Evolutionary conservation across 306 rosid species (phyloP).

Genomic region (Pyrus pyrifolia): DNA sequence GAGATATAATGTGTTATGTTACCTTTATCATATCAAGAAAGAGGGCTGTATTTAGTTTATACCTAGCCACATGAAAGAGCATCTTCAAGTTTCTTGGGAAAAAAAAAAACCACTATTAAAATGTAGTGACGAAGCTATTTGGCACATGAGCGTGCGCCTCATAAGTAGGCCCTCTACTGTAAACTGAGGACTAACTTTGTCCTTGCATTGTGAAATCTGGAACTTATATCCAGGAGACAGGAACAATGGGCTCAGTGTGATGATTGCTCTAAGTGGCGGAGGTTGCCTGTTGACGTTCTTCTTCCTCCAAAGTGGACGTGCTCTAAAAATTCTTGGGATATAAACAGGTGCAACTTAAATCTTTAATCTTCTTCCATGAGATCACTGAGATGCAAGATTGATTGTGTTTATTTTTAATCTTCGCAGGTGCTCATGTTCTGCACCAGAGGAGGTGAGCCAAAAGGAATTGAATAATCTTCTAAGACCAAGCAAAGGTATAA

Average conservation of each 20-base stretch:
- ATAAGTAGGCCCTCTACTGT: neutral
- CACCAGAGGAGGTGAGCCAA: conserved; percentile 54
- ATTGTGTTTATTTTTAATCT: conserved; percentile 9
- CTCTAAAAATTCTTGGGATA: conserved; percentile 78
- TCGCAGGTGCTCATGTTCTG: conserved; percentile 60
- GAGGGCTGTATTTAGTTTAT: neutral
- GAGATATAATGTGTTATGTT: neutral
- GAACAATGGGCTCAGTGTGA: conserved; percentile 96
- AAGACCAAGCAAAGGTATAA: conserved; percentile 60
- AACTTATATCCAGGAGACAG: conserved; percentile 49
- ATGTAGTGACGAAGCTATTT: neutral
- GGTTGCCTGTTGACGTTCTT: conserved; percentile 69
- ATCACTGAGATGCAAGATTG: conserved; percentile 10
- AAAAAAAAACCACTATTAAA: neutral
- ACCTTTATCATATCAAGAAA: neutral
- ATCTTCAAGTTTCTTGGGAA: neutral
- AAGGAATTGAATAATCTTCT: conserved; percentile 69
- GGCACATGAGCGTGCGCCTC: neutral
- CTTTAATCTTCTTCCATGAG: conserved; percentile 3
- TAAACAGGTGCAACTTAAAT: conserved; percentile 49
- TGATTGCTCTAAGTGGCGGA: conserved; percentile 94
- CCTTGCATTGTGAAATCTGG: neutral
- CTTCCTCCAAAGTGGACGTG: conserved; percentile 97
- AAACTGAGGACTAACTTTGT: neutral
- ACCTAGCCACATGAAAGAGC: neutral